Evolutionary conservation across 441 rosid species (phyloP).

Genomic region (Erysimum pusillum): DNA sequence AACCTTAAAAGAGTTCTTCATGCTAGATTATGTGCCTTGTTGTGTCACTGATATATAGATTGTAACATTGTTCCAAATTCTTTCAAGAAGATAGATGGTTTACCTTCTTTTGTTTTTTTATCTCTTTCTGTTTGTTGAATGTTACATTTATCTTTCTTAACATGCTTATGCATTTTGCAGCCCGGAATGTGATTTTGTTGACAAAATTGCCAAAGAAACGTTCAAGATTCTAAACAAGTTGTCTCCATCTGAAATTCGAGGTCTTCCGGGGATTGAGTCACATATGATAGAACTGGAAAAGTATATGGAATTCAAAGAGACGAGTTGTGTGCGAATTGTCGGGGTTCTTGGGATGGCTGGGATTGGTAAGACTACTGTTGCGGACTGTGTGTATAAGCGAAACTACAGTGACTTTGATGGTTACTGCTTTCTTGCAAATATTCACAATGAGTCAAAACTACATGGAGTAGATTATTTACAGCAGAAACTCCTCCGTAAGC

Average conservation of each 20-base stretch:
- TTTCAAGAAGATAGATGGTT: background rate
- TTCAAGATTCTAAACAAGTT: constrained; percentile 24
- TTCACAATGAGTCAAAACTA: constrained; percentile 24
- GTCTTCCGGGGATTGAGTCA: constrained; percentile 40
- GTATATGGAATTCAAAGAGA: background rate
- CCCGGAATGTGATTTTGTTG: constrained; percentile 47
- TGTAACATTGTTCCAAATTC: no score
- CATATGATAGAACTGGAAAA: constrained; percentile 22
- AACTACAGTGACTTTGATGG: constrained; percentile 37
- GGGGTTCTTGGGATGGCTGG: constrained; percentile 60
- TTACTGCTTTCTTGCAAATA: constrained; percentile 36
- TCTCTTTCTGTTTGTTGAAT: no score
- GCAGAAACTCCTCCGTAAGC: constrained; percentile 36
- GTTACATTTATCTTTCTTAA: background rate
- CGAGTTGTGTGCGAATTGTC: constrained; percentile 22
- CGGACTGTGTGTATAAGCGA: constrained; percentile 27
- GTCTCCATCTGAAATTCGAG: constrained; percentile 29
- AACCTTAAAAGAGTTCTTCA: background rate
- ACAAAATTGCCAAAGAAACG: constrained; percentile 42
- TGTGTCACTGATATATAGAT: background rate
- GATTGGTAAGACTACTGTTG: constrained; percentile 43
- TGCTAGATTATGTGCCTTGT: background rate
- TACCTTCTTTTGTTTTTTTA: background rate
- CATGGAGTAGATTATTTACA: constrained; percentile 25
- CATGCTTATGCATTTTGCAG: constrained; percentile 27